Evolutionary conservation across 2,329 filamentous ascomycete species (phyloP).

Genomic region (Purpureocillium takamizusanense): DNA sequence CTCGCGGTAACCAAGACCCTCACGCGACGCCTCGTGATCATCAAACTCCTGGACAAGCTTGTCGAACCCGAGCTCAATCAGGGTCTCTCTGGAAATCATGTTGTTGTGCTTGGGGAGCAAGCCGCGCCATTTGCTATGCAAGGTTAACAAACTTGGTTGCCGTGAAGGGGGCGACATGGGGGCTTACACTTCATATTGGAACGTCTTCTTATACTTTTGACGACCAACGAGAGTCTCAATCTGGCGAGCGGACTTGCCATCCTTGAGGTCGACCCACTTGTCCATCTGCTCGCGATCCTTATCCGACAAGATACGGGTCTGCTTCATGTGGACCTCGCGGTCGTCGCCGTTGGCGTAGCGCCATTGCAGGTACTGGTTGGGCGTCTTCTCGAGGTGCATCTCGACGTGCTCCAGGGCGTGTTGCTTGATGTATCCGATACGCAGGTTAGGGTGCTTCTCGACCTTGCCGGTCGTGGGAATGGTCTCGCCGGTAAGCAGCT

Average conservation of each 20-base stretch:
- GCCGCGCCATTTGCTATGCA: slow-evolving; percentile 71
- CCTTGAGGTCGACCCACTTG: slow-evolving; percentile 74
- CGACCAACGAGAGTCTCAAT: slow-evolving; percentile 88
- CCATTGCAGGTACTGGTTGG: slow-evolving; percentile 98
- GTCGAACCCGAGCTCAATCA: slow-evolving; percentile 74
- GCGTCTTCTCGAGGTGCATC: slow-evolving; percentile 98
- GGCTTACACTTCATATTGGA: slow-evolving; percentile 88
- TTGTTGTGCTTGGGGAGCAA: slow-evolving; percentile 89
- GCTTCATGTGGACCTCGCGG: slow-evolving; percentile 94
- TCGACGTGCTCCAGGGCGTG: slow-evolving; percentile 98
- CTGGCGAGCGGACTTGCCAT: slow-evolving; percentile 68
- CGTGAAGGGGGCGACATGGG: not conserved
- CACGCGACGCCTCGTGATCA: slow-evolving; percentile 95
- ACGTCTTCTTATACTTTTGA: slow-evolving; percentile 98
- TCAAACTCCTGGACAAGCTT: slow-evolving; percentile 98
- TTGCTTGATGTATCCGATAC: slow-evolving; percentile 99
- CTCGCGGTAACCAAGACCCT: slow-evolving; percentile 92
- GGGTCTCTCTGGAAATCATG: slow-evolving; percentile 86
- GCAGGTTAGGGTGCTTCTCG: slow-evolving; percentile 96
- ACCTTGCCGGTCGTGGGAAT: slow-evolving; percentile 79
- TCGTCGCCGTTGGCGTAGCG: slow-evolving; percentile 96
- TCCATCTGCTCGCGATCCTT: slow-evolving; percentile 88
- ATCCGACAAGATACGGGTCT: slow-evolving; percentile 81
- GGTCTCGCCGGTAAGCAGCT: slow-evolving; percentile 86
- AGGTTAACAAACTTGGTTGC: slow-evolving; percentile 14